Base-by-base conservation (phyloP, 2,329 filamentous ascomycete genomes). In the Diaporthe sp. region DNA sequence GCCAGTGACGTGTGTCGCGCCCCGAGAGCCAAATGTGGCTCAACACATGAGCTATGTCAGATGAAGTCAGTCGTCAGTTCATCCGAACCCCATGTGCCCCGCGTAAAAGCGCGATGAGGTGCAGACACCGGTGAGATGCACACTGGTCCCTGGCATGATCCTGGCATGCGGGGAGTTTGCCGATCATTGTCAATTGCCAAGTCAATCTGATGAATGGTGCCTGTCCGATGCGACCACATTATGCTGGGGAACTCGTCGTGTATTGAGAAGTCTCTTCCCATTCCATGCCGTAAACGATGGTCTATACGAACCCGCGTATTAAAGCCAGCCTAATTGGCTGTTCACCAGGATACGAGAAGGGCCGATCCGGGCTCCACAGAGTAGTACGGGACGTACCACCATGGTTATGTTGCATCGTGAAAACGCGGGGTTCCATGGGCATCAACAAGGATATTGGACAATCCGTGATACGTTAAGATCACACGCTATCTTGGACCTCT, bases 291-390 rank as follows among this genome's bases (percentile, higher is more conserved):
- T 65, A 7, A 34, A 28, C 8, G 55, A 49, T 12, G 4, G 6
- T 13, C 37, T 65, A 65, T 65, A 65, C 61, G 61, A 34, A 31
- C 15, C 10, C 39, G 42, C 61, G 61, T 65, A 65, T 65, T 34
- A 17, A 49, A 7, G 5, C 15, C 17, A 34, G 9, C 8, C 42
- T 49, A 8, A 65, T 65, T 65, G 61, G 61, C 42, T 28, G 15
- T n/a, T 19, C 7, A 15, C 3, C 57, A 13, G 1, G 34, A 8
- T 9, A 25, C 34, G 7, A 59, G 34, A 34, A 39, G 57, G 57
- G 34, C 57, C 34, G 57, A 25, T 39, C 31, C 34, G 57, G 31
- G 22, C 5, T 22, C 57, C 46, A n/a, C 46, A 51, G 22, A 22
- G 46, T 49, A 34, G 53, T 34, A 37, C 46, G 4, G 42, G 42